A percentile compares a stretch with the other conserved stretches of the same genome.
These are phyloP conservation scores for Pichia sp. DNA, from an alignment of 1,139 yeast genomes.

Conservation along the genomic window DNA sequence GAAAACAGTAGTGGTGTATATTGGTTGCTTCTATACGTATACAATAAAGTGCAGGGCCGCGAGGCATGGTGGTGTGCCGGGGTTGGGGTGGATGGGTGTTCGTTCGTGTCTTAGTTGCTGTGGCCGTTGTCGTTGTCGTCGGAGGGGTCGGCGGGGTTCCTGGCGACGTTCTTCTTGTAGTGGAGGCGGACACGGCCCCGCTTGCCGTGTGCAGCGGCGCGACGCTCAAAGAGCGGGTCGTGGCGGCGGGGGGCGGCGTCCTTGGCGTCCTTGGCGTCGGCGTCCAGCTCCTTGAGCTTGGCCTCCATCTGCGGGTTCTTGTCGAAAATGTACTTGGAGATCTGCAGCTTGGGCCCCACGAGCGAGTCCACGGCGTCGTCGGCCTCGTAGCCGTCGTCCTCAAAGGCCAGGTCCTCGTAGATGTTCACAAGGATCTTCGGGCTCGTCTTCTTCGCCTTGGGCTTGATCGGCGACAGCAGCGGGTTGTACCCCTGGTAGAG, in stretches of 20 bases:
- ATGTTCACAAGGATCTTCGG: conserved; percentile 17
- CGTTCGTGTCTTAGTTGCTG: too few relatives aligned
- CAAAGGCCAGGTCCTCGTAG: conserved; percentile 16
- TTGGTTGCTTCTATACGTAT: neutral
- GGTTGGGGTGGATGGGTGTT: too few relatives aligned
- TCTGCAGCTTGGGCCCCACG: conserved; percentile 18
- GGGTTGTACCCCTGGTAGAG: conserved; percentile 34
- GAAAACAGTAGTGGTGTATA: neutral
- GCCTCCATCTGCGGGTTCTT: conserved; percentile 19
- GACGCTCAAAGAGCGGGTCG: conserved; percentile 2
- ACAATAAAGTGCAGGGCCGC: neutral
- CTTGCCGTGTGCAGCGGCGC: neutral
- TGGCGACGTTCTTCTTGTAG: conserved; percentile 11
- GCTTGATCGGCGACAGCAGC: conserved; percentile 31
- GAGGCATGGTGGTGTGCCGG: too few relatives aligned
- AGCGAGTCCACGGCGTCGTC: conserved; percentile 13
- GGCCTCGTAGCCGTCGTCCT: conserved; percentile 14
- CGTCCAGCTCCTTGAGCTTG: conserved; percentile 12
- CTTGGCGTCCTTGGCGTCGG: neutral
- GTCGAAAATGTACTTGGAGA: conserved; percentile 20
- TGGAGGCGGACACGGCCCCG: conserved; percentile 14
- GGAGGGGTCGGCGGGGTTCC: neutral
- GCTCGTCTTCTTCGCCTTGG: conserved; percentile 20
- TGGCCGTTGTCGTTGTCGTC: neutral
- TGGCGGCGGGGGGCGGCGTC: neutral